Evolutionary conservation across 139 green algal genomes (phyloP), one percentile per base, ranked within the genome.

Genomic region (Axilococcus clingmanii): DNA sequence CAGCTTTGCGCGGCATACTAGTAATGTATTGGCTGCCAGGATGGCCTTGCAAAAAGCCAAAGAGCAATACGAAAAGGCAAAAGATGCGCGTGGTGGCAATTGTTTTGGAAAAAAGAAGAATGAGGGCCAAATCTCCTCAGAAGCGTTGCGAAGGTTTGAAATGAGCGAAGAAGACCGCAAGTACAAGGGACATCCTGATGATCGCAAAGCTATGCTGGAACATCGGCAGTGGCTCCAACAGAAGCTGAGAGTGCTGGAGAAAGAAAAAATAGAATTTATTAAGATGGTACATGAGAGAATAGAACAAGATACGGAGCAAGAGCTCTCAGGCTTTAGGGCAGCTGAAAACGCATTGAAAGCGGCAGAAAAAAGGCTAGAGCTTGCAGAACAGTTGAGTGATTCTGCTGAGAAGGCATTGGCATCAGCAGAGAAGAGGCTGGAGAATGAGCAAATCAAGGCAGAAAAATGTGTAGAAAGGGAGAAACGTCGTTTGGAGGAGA

Each of bases 181-280:
- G 19, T 77, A 54, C 44, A 68, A 38, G 20, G 74, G 73, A 2
- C 55, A 66, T n/a, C 17, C 57, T 1, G 34, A 68, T 33, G 59
- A 81, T 58, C 68, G 72, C 40, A 76, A 71, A 55, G 71, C 47
- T 16, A 48, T 79, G 52, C 40, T 74, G 37, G 59, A 62, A n/a
- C 63, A 74, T 55, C 56, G 60, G 23, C 61, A 71, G 47, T 46
- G 42, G 33, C 42, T 75, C 19, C 66, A 72, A 52, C 24, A 23
- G 5, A 56, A 43, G 14, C 29, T 36, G 7, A 55, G 48, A 27
- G 63, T 71, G 30, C 58, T 71, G 23, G 63, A 63, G 5, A 52
- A 40, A 11, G 45, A 32, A 2, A 70, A 59, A 46, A 46, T 59
- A 38, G 37, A 35, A 1, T 70, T 38, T 40, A 27, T 70, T 2